These are phyloP conservation scores for Talaromyces nanjingensis DNA, from an alignment of 495 filamentous ascomycete genomes.

Conservation along the genomic window DNA sequence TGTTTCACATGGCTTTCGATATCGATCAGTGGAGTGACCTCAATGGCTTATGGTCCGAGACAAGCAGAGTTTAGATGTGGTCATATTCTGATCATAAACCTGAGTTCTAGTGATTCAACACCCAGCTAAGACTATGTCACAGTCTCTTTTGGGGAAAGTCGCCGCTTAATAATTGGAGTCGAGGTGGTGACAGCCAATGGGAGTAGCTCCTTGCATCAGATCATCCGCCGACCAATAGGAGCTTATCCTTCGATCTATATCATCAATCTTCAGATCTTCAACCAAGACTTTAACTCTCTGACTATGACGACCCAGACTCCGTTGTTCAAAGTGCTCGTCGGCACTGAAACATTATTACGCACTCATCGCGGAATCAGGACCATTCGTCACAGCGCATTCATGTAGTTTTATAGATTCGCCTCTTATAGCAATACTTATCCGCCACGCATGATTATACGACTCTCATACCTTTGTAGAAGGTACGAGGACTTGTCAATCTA, in stretches of 20 bases:
- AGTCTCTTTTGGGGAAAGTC: not conserved
- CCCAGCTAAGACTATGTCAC: not conserved
- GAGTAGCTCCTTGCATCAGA: not conserved
- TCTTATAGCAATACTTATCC: not conserved
- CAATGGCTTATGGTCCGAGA: not conserved
- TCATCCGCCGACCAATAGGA: not conserved
- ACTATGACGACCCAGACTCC: not conserved
- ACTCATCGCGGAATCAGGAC: not conserved
- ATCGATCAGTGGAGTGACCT: slow-evolving; percentile 3
- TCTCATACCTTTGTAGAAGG: not conserved
- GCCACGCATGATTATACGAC: not conserved
- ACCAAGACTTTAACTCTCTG: not conserved
- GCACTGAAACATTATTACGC: not conserved
- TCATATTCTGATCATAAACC: not conserved
- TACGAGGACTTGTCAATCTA: not conserved
- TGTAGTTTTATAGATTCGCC: not conserved
- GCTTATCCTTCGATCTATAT: not conserved
- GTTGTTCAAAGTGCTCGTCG: too few species aligned
- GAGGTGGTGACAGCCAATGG: not conserved
- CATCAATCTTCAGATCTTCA: not conserved
- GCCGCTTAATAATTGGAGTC: not conserved
- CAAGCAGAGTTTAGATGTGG: not conserved
- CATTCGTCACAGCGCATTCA: not conserved
- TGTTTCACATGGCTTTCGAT: slow-evolving; percentile 3
- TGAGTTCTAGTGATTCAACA: not conserved